Evolutionary conservation across 768 basidiomycete genomes (phyloP).

Genomic region (Sporobolomyces phaffii): DNA sequence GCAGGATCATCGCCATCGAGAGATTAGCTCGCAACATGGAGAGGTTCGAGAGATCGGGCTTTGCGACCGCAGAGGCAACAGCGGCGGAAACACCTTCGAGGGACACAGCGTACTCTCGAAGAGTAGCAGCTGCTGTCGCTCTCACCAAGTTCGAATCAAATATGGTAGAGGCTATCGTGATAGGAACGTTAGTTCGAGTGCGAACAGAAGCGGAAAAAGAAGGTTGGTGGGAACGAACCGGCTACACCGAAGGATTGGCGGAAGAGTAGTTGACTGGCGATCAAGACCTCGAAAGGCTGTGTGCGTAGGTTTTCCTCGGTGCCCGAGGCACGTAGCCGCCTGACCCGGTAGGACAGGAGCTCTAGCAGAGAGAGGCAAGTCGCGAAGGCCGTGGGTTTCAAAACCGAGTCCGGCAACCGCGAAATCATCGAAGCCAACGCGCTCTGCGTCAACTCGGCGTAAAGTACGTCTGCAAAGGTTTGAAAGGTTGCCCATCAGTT

Average conservation of each 20-base stretch:
- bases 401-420: neutral
- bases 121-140: neutral
- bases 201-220: too few relatives aligned
- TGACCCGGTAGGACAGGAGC: constrained; percentile 19
- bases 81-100: constrained; percentile 1
- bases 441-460: neutral
- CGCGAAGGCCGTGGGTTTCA: neutral
- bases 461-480: neutral
- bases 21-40: neutral
- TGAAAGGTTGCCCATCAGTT: too few relatives aligned
- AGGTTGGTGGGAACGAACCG: constrained; percentile 3
- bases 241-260: neutral
- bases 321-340: neutral
- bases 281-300: constrained; percentile 10
- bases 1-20: constrained; percentile 5
- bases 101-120: constrained; percentile 1
- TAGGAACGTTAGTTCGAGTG: too few relatives aligned
- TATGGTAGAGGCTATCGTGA: neutral
- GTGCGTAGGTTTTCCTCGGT: neutral
- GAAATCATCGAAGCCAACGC: neutral
- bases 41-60: neutral
- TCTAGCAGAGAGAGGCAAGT: constrained; percentile 11
- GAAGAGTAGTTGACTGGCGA: constrained; percentile 22
- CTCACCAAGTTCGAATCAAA: constrained; percentile 5
- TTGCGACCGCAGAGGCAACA: neutral